phyloP scores from a whole-genome alignment of 2,329 filamentous ascomycete species.

The Sporothrix brunneoviolacea region DNA sequence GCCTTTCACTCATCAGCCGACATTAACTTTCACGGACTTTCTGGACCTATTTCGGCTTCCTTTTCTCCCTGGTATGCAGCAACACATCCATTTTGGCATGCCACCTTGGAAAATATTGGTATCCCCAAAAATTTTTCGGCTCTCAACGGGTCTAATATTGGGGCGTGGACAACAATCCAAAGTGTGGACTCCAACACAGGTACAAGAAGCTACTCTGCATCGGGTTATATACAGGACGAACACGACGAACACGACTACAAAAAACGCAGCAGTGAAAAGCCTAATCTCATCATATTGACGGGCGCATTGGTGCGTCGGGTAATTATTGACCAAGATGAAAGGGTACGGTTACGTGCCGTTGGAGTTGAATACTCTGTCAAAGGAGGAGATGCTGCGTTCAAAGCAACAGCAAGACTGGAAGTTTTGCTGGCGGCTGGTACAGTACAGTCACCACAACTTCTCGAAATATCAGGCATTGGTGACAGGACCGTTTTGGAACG shows the following conservation, averaged over 20 bases:
- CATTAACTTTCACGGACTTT: not conserved
- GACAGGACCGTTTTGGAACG: conserved; percentile 33
- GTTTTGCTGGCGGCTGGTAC: conserved; percentile 37
- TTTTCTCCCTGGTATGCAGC: no score
- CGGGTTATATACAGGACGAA: no score
- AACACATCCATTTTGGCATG: no score
- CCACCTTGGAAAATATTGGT: no score
- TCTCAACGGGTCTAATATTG: no score
- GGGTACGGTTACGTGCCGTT: not conserved
- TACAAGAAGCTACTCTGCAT: no score
- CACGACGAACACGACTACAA: no score
- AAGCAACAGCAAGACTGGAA: conserved; percentile 23
- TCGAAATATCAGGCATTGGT: conserved; percentile 32
- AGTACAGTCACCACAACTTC: conserved; percentile 29
- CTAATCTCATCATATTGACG: not conserved
- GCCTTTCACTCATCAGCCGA: not conserved
- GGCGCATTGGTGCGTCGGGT: not conserved
- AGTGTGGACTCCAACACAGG: no score
- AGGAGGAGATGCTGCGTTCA: not conserved
- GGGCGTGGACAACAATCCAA: no score
- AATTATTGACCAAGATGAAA: not conserved
- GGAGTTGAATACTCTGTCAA: not conserved
- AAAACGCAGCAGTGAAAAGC: no score
- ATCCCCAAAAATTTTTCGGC: no score
- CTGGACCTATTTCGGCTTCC: not conserved